phyloP scores from a whole-genome alignment of 179 eudicot genomes.

The Heliamphora pulchella region DNA sequence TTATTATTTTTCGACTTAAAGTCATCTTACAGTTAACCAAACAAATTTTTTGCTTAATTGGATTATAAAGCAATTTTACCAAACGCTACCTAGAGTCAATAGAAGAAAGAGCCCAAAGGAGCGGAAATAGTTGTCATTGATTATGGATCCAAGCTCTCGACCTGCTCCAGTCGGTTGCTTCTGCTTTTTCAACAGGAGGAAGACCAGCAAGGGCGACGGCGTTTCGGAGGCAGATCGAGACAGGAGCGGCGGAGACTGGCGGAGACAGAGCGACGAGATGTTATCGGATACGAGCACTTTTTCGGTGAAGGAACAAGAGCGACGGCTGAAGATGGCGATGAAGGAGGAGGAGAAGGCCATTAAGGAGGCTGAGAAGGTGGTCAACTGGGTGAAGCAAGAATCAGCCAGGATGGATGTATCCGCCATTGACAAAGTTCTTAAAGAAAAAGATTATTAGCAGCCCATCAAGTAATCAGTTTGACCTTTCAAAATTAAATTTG shows the following conservation, averaged over 20 bases:
- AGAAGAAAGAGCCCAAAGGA: too few relatives aligned
- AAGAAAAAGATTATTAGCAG: background rate
- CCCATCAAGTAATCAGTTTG: too few relatives aligned
- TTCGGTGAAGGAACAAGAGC: slow-evolving; percentile 14
- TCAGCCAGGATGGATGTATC: slow-evolving; percentile 12
- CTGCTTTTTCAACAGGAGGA: slow-evolving; percentile 1
- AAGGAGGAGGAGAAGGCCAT: slow-evolving; percentile 3
- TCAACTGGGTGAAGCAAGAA: slow-evolving; percentile 20
- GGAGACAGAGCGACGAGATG: slow-evolving; percentile 7
- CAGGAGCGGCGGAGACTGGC: background rate
- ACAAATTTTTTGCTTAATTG: too few relatives aligned
- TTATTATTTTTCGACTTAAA: too few relatives aligned
- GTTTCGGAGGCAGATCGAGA: background rate
- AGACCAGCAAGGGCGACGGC: background rate
- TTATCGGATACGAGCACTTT: slow-evolving; percentile 17
- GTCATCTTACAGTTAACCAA: too few relatives aligned
- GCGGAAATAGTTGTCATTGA: too few relatives aligned
- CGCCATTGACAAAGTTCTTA: background rate
- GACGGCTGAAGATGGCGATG: slow-evolving; percentile 13
- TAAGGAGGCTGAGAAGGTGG: slow-evolving; percentile 16
- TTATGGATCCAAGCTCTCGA: background rate
- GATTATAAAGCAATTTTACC: too few relatives aligned
- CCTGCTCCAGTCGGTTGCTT: slow-evolving; percentile 8
- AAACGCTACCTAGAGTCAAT: too few relatives aligned
- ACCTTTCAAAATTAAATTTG: too few relatives aligned